Conservation (phyloP, 352 stramenopile genomes). For the Paralagenidium karlingii region DNA sequence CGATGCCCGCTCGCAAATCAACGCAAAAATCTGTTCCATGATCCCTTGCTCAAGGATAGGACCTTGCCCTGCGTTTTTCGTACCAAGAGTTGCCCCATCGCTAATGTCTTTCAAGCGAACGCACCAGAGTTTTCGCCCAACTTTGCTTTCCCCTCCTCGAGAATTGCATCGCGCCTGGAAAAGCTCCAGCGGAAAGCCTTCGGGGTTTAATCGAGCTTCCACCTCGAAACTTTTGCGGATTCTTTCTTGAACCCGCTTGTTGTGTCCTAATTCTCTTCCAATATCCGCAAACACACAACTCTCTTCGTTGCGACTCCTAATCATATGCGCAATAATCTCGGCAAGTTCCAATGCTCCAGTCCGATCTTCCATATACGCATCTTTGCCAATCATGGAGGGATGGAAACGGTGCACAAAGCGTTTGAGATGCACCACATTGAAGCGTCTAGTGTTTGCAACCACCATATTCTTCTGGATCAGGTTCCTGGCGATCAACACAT, state of each 20-base stretch:
- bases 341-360: slow-evolving; percentile 37
- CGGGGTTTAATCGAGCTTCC: slow-evolving; percentile 35
- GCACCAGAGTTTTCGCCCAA: slow-evolving; percentile 68
- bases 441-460: slow-evolving; percentile 41
- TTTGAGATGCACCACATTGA: slow-evolving; percentile 71
- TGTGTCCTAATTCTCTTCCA: slow-evolving; percentile 59
- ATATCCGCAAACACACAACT: slow-evolving; percentile 81
- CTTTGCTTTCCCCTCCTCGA: slow-evolving; percentile 4
- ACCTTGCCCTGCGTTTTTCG: not conserved
- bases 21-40: slow-evolving; percentile 65
- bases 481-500: slow-evolving; percentile 47
- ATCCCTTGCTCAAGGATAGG: slow-evolving; percentile 58
- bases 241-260: slow-evolving; percentile 68
- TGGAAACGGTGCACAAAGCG: slow-evolving; percentile 52
- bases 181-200: slow-evolving; percentile 57
- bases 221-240: slow-evolving; percentile 75
- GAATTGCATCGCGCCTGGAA: slow-evolving; percentile 78
- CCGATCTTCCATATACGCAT: slow-evolving; percentile 20
- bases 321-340: slow-evolving; percentile 59
- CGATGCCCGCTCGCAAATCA: slow-evolving; percentile 1
- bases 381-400: slow-evolving; percentile 33
- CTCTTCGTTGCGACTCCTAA: slow-evolving; percentile 40
- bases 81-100: slow-evolving; percentile 2
- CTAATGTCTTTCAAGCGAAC: slow-evolving; percentile 22
- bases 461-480: slow-evolving; percentile 73